phyloP scores from a whole-genome alignment of 2,329 filamentous ascomycete genomes.

The Colletotrichum coccodes region DNA sequence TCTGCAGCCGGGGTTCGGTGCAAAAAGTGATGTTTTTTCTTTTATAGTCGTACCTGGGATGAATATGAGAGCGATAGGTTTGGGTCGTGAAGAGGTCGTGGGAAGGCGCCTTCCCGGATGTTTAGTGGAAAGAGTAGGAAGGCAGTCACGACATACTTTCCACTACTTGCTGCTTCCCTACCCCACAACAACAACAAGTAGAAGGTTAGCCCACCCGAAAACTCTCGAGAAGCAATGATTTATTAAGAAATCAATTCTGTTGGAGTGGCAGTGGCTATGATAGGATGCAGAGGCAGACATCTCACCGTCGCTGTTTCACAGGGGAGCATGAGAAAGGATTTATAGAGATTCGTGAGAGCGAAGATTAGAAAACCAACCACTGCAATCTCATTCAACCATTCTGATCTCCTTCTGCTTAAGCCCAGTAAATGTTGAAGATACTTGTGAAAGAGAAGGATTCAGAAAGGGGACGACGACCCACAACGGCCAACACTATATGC shows the following conservation, averaged over 20 bases:
- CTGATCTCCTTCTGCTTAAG: too few relatives aligned
- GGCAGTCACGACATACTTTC: background rate
- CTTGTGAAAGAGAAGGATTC: too few relatives aligned
- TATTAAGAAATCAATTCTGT: background rate
- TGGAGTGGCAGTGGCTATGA: too few relatives aligned
- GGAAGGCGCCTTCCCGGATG: background rate
- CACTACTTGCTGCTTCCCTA: too few relatives aligned
- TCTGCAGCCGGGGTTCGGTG: background rate
- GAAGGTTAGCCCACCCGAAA: too few relatives aligned
- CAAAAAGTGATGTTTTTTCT: background rate
- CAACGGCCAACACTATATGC: too few relatives aligned
- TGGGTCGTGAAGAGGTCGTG: background rate
- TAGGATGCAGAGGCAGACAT: background rate
- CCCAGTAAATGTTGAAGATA: too few relatives aligned
- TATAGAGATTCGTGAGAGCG: background rate
- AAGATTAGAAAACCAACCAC: too few relatives aligned
- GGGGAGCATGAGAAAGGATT: background rate
- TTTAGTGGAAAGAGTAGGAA: background rate
- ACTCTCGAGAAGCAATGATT: too few relatives aligned
- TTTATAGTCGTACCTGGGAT: background rate
- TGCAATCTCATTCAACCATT: too few relatives aligned
- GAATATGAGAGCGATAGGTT: background rate
- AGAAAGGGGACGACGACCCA: too few relatives aligned
- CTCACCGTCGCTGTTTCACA: background rate
- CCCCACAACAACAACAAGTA: too few relatives aligned